These are phyloP conservation scores for Monilinia fructigena DNA, from an alignment of 2,329 filamentous ascomycete species.

Conservation along the genomic window DNA sequence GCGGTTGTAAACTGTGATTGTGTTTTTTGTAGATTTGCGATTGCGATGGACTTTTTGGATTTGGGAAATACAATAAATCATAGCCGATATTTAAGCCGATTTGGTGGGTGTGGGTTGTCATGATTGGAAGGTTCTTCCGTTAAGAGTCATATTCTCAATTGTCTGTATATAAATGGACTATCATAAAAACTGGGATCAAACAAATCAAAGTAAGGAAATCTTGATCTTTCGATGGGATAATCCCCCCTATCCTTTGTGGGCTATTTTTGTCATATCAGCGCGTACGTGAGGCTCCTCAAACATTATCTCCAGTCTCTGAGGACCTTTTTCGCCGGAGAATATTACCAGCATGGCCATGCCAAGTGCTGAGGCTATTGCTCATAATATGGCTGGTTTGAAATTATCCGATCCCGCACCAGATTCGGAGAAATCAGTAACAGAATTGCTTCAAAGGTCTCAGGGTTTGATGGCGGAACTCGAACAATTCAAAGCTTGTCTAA, in stretches of 20 bases:
- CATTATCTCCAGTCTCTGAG: not conserved
- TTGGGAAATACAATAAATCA: not conserved
- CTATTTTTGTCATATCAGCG: not conserved
- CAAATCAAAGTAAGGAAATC: not conserved
- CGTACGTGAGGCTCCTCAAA: not conserved
- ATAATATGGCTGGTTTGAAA: conserved; percentile 4
- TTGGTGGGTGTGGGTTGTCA: not conserved
- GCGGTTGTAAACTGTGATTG: not conserved
- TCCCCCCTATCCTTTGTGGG: not conserved
- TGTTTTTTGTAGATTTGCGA: not conserved
- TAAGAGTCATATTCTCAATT: not conserved
- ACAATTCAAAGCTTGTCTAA: conserved; percentile 45
- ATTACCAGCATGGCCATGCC: not conserved
- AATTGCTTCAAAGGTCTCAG: conserved; percentile 34
- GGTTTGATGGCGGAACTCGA: conserved; percentile 47
- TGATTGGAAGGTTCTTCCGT: not conserved
- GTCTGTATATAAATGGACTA: not conserved
- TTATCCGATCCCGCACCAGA: conserved; percentile 3
- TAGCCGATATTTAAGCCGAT: conserved; percentile 4
- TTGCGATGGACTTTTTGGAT: not conserved
- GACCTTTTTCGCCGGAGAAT: not conserved
- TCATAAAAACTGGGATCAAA: not conserved
- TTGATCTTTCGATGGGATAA: not conserved
- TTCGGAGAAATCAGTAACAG: conserved; percentile 18
- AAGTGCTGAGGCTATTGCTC: not conserved